Conservation (phyloP, 1,284 basidiomycete species). For the Exobasidium rhododendri region DNA sequence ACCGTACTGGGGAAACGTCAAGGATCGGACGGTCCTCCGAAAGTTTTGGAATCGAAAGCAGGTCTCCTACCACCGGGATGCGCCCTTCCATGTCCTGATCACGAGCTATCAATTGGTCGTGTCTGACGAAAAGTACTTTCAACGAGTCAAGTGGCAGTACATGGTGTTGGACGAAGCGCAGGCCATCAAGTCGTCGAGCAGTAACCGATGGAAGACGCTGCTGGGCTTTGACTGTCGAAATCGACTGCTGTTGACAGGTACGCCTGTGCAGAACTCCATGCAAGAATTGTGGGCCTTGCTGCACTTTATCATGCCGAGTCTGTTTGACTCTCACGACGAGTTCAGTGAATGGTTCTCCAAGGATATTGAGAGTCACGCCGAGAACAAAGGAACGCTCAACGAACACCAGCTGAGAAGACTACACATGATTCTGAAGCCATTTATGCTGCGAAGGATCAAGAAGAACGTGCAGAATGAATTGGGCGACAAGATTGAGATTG, state of each 20-base stretch:
- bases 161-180: conserved; percentile 99
- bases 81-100: conserved; percentile 93
- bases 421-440: conserved; percentile 99
- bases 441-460: conserved; percentile 97
- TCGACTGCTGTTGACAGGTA: conserved; percentile 89
- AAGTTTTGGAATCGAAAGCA: conserved; percentile 96
- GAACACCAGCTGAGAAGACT: conserved; percentile 91
- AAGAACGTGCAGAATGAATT: conserved; percentile 98
- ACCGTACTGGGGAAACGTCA: conserved; percentile 98
- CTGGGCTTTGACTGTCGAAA: conserved; percentile 95
- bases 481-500: conserved; percentile 99
- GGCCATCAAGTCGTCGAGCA: conserved; percentile 98
- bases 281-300: conserved; percentile 99
- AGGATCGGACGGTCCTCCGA: conserved; percentile 87
- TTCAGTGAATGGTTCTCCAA: conserved; percentile 99
- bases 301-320: conserved; percentile 99
- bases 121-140: conserved; percentile 97
- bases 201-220: conserved; percentile 94
- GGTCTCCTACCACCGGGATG: conserved; percentile 89
- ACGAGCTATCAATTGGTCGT: conserved; percentile 97
- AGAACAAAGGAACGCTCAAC: conserved; percentile 79
- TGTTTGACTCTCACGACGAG: conserved; percentile 99
- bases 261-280: conserved; percentile 99
- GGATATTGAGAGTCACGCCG: conserved; percentile 86
- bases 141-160: conserved; percentile 98